phyloP scores from a whole-genome alignment of 768 basidiomycete species.

The Termitomyces eurrhizus region DNA sequence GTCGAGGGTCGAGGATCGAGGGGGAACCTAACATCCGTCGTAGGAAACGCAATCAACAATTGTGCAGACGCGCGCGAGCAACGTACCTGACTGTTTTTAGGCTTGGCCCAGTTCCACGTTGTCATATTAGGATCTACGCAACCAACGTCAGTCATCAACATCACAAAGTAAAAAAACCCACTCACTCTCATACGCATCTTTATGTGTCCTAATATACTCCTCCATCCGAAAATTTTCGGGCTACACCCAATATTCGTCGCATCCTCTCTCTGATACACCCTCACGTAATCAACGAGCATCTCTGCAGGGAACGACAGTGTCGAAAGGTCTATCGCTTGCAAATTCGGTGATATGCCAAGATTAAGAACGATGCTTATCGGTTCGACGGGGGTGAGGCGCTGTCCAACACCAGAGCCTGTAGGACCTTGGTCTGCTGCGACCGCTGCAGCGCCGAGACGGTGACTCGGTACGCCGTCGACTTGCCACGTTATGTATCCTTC shows the following conservation, averaged over 20 bases:
- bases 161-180: no score
- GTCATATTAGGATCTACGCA: slow-evolving; percentile 38
- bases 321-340: slow-evolving; percentile 54
- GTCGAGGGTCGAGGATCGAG: no score
- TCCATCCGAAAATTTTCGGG: slow-evolving; percentile 56
- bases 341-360: slow-evolving; percentile 61
- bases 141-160: not conserved
- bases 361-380: slow-evolving; percentile 60
- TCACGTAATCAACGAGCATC: slow-evolving; percentile 73
- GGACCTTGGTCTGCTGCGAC: slow-evolving; percentile 36
- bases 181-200: slow-evolving; percentile 34
- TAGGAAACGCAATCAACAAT: not conserved
- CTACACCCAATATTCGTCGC: slow-evolving; percentile 61
- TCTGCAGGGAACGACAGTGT: slow-evolving; percentile 68
- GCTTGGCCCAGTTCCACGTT: slow-evolving; percentile 37
- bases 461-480: slow-evolving; percentile 49
- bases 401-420: slow-evolving; percentile 46
- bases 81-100: slow-evolving; percentile 32
- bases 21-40: not conserved
- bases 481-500: slow-evolving; percentile 78
- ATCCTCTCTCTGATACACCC: slow-evolving; percentile 71
- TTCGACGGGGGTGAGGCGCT: slow-evolving; percentile 57
- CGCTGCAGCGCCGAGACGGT: slow-evolving; percentile 49
- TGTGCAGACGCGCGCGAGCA: no score
- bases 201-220: slow-evolving; percentile 55